Evolutionary conservation across 768 basidiomycete species (phyloP).

Genomic region (Hebeloma cylindrosporum): DNA sequence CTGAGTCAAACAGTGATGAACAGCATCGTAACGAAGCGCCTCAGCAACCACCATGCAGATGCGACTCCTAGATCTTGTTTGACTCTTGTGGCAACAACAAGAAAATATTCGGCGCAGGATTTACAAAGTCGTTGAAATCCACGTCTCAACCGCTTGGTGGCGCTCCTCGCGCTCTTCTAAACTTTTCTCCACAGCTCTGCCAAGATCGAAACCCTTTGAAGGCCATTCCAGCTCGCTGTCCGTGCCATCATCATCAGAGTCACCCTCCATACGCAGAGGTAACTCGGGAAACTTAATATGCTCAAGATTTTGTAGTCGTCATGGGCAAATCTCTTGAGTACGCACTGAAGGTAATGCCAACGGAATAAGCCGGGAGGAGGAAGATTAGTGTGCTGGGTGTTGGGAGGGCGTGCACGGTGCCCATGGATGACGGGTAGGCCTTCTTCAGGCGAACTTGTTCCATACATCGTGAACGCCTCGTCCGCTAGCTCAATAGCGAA

Average conservation of each 20-base stretch:
- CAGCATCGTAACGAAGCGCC: no score
- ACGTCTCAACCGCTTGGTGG: constrained; percentile 2
- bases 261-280: no score
- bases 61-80: no score
- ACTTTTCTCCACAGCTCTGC: constrained; percentile 1
- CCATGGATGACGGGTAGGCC: constrained; percentile 4
- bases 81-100: no score
- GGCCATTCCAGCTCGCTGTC: constrained; percentile 6
- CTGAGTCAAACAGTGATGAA: no score
- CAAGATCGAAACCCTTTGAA: background rate
- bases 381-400: background rate
- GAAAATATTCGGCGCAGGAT: no score
- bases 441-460: no score
- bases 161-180: constrained; percentile 7
- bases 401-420: constrained; percentile 1
- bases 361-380: constrained; percentile 4
- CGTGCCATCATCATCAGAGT: constrained; percentile 5
- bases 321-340: constrained; percentile 7
- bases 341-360: constrained; percentile 9
- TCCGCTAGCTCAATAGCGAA: background rate
- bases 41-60: no score
- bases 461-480: background rate
- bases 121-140: no score
- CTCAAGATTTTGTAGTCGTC: no score
- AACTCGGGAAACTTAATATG: no score